Conservation (phyloP, 2,329 filamentous ascomycete genomes). For the Arthrobotrys sinensis region DNA sequence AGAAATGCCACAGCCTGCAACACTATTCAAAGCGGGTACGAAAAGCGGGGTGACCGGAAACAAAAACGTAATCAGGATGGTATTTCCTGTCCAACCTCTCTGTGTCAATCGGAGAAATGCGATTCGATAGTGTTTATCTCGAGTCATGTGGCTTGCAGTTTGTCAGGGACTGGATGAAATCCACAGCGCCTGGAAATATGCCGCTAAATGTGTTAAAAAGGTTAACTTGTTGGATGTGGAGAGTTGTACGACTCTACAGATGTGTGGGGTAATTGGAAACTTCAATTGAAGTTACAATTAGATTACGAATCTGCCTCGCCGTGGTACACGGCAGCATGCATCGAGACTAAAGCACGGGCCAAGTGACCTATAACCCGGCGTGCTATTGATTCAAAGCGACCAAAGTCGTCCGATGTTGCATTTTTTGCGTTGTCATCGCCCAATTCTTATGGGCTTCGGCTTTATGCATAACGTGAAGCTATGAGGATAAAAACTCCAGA, state of each 20-base stretch:
- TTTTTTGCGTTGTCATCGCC: neutral
- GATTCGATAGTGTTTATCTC: neutral
- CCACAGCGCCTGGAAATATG: constrained; percentile 13
- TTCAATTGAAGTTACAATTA: too few species aligned
- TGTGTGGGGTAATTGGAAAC: constrained; percentile 11
- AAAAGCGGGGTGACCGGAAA: constrained; percentile 1
- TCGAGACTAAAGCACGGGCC: neutral
- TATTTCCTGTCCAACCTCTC: too few species aligned
- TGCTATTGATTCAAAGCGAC: neutral
- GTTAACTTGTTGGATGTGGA: neutral
- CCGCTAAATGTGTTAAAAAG: constrained; percentile 12
- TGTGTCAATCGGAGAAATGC: neutral
- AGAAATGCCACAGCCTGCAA: constrained; percentile 13
- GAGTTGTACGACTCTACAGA: neutral
- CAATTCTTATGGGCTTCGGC: neutral
- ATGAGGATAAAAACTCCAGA: neutral
- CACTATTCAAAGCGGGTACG: neutral
- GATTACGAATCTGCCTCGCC: neutral
- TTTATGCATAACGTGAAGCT: constrained; percentile 9
- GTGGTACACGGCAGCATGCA: constrained; percentile 5
- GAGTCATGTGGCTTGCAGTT: constrained; percentile 7
- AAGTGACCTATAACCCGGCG: constrained; percentile 13
- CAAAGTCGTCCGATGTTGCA: neutral
- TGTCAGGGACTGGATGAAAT: neutral
- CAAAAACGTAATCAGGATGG: neutral